Conservation (phyloP, 2,329 filamentous ascomycete genomes). For the Verticillium nonalfalfae region DNA sequence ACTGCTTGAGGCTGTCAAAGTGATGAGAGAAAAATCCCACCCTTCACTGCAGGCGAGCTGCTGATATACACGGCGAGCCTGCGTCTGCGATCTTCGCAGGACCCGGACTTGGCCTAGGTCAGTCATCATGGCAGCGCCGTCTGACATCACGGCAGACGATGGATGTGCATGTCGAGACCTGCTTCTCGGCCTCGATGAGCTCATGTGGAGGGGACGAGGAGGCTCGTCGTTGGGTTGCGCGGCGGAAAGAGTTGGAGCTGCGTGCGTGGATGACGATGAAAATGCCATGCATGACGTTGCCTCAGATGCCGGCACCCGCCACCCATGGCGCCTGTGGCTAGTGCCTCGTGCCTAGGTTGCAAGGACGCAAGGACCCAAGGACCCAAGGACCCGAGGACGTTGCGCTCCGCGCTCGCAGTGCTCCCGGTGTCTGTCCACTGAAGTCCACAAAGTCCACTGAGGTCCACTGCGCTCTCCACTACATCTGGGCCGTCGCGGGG, state of each 20-base stretch:
- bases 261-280: neutral
- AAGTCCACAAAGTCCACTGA: too few species aligned
- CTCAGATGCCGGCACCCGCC: neutral
- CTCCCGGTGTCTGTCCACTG: neutral
- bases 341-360: too few species aligned
- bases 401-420: neutral
- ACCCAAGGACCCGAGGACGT: too few species aligned
- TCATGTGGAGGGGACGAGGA: constrained; percentile 6
- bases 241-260: neutral
- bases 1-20: neutral
- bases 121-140: neutral
- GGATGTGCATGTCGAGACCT: neutral
- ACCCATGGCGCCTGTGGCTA: neutral
- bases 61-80: neutral
- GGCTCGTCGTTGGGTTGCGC: neutral
- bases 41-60: neutral
- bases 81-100: neutral
- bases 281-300: neutral
- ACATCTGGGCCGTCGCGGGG: neutral
- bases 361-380: too few species aligned
- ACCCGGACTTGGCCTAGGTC: neutral
- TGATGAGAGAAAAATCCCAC: neutral
- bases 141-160: neutral
- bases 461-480: neutral
- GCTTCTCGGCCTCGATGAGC: constrained; percentile 7